Conservation (phyloP, 2,329 filamentous ascomycete genomes). For the Penicillium sp. region DNA sequence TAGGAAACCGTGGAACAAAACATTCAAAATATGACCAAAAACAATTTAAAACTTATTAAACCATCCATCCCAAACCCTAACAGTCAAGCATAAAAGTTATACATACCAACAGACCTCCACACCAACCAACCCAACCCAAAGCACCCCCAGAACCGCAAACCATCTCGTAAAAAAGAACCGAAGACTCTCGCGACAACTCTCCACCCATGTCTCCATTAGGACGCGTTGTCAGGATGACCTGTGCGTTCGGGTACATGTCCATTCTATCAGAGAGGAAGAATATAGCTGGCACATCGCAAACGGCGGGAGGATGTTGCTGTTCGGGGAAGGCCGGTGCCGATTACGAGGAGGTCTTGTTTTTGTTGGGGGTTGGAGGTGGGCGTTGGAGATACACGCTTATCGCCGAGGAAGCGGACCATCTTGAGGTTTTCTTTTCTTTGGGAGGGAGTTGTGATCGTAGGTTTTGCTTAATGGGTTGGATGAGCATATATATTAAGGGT, state of each 20-base stretch:
- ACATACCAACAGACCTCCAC: background rate
- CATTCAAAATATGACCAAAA: background rate
- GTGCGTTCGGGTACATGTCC: slow-evolving; percentile 12
- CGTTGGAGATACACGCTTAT: slow-evolving; percentile 1
- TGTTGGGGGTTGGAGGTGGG: background rate
- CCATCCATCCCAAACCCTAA: background rate
- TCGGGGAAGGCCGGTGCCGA: slow-evolving; percentile 14
- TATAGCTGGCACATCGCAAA: slow-evolving; percentile 10
- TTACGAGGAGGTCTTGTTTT: slow-evolving; percentile 1
- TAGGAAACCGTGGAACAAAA: background rate
- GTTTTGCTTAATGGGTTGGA: background rate
- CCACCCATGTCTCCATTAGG: background rate
- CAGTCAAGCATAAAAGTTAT: background rate
- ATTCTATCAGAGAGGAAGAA: slow-evolving; percentile 9
- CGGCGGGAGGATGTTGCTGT: slow-evolving; percentile 11
- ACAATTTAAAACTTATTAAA: background rate
- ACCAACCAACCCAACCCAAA: background rate
- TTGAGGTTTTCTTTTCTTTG: background rate
- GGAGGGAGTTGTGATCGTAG: background rate
- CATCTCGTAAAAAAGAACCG: slow-evolving; percentile 2
- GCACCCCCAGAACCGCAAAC: background rate
- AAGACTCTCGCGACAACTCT: slow-evolving; percentile 1
- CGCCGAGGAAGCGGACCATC: slow-evolving; percentile 11
- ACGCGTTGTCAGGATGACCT: slow-evolving; percentile 1
- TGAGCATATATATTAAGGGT: background rate